Base-by-base conservation (phyloP, 116 monocot genomes). In the Cymodocea nodosa region DNA sequence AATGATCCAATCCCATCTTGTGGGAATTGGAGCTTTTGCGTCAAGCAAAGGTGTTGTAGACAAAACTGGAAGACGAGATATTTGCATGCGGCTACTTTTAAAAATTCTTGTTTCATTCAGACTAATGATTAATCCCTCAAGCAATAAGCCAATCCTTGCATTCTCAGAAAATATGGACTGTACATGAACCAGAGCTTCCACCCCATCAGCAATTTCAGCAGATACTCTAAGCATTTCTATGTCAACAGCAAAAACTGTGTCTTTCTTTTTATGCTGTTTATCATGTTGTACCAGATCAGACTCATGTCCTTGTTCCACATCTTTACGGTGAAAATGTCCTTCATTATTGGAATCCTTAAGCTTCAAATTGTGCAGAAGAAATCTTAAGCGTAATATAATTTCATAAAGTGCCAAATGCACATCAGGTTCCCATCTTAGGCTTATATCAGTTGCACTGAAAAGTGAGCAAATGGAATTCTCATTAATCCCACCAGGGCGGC, bases 131-230 rank as follows among this genome's bases (percentile, higher is more conserved):
- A 99, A 68, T 34, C 86, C 89, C 76, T 99, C 99, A 72, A 92
- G 76, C 18, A 99, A 60, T 54, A 99, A 60, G 23, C 99, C 99
- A 51, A 99, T 99, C 58, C 52, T 84, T 52, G 86, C 92, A 85
- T 99, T 89, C 74, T 99, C 99, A 64, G 99, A 88, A 64, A 99
- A 99, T 35, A 99, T 92, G 18, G 99, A 92, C 70, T 99, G 89
- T 40, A 99, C 89, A 58, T 80, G 74, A 72, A 99, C 58, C 70
- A 73, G 60, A 73, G 84, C 65, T 69, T 92, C 86, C 14, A 99
- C 99, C 23, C 99, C 99, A 69, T 99, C 99, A 22, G 86, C 99
- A 75, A 92, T 68, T 61, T 84, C 99, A 85, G 92, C 92, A 73
- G 82, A 84, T 64, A 89, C 48, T 56, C 79, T 86, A 58, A 99